Conservation (phyloP, 495 filamentous ascomycete species). For the Neurospora sp. region DNA sequence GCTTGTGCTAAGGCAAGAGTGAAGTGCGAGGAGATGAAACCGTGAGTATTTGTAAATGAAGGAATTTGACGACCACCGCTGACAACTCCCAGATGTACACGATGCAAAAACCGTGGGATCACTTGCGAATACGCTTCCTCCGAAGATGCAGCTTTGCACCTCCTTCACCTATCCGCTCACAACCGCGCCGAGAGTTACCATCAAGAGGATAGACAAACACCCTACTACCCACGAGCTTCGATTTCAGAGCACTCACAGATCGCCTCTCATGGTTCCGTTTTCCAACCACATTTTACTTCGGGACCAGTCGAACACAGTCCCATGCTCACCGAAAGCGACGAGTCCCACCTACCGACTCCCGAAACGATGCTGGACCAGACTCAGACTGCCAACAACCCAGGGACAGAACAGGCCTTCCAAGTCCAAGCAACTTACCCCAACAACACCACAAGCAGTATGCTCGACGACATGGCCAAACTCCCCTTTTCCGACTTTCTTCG, state of each 20-base stretch:
- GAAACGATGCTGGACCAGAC: slow-evolving; percentile 19
- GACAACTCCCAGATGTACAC: slow-evolving; percentile 25
- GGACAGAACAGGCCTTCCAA: not conserved
- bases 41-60: slow-evolving; percentile 1
- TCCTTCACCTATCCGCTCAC: slow-evolving; percentile 23
- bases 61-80: not conserved
- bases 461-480: slow-evolving; percentile 12
- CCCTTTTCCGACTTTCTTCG: slow-evolving; percentile 29
- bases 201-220: not conserved
- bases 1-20: slow-evolving; percentile 43
- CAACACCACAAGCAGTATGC: not conserved
- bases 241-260: not conserved
- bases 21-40: slow-evolving; percentile 43
- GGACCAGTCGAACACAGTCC: not conserved
- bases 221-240: not conserved
- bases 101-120: slow-evolving; percentile 37
- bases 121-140: slow-evolving; percentile 36
- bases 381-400: not conserved
- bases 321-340: slow-evolving; percentile 14
- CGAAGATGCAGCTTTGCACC: slow-evolving; percentile 26
- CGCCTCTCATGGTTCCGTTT: not conserved
- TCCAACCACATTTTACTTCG: not conserved
- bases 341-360: slow-evolving; percentile 18
- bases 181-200: slow-evolving; percentile 9
- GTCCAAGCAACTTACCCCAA: slow-evolving; percentile 6